Conservation (phyloP, 495 filamentous ascomycete genomes). For the Penicillium soppii region DNA sequence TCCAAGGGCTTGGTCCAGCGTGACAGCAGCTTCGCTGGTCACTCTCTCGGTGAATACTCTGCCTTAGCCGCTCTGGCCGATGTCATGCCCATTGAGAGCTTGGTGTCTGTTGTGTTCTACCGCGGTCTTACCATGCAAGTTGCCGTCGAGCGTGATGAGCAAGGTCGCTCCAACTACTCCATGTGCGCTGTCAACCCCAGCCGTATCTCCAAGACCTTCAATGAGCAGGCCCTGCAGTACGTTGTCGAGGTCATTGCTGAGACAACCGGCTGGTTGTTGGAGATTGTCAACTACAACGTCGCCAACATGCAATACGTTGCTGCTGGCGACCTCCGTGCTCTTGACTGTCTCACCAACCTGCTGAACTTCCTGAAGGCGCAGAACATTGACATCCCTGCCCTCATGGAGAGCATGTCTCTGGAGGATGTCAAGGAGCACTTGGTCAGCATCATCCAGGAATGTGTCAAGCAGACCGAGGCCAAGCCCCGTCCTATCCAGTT, state of each 20-base stretch:
- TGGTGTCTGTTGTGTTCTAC: constrained; percentile 99
- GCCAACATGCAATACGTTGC: constrained; percentile 98
- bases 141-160: constrained; percentile 91
- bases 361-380: constrained; percentile 93
- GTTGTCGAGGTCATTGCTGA: constrained; percentile 91
- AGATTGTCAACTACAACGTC: constrained; percentile 99
- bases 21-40: constrained; percentile 95
- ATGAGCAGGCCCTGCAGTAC: constrained; percentile 92
- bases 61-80: constrained; percentile 94
- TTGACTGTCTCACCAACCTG: constrained; percentile 89
- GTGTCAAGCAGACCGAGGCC: constrained; percentile 76
- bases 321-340: constrained; percentile 91
- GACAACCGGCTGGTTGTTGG: constrained; percentile 89
- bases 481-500: constrained; percentile 88
- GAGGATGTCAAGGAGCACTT: constrained; percentile 81
- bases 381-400: constrained; percentile 91
- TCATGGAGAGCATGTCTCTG: constrained; percentile 81
- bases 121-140: constrained; percentile 99
- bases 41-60: constrained; percentile 98
- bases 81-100: constrained; percentile 97
- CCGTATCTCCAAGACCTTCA: constrained; percentile 96
- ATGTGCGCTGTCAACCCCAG: constrained; percentile 99
- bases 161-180: constrained; percentile 92
- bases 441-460: constrained; percentile 80
- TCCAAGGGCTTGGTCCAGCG: constrained; percentile 93